Evolutionary conservation across 768 basidiomycete species (phyloP), one percentile per base, ranked within the genome.

Genomic region (Galerina marginata): DNA sequence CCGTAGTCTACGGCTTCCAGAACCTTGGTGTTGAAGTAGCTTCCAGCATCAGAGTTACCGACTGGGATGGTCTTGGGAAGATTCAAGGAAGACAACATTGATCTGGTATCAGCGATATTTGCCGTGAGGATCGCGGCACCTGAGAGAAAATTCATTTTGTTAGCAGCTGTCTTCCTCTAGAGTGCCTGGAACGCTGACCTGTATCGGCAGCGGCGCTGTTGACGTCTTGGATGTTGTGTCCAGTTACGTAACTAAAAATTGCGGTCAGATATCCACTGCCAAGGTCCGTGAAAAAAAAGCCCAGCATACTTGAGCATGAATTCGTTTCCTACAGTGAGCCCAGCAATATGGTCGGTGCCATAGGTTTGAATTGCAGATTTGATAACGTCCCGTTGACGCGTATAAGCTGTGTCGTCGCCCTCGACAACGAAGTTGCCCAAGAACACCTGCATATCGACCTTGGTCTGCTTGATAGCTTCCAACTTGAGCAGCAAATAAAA

Each of bases 261-360:
- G 45, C 15, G 23, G 15, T 47, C 29, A 33, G 29, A 25, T 14
- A 26, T 54, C n/a, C 9, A 39, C 16, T 20, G 20, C 20, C 20
- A 20, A 20, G 20, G 26, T 6, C 16, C 44, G 3, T 33, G 23
- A n/a, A 11, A 55, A 45, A 9, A 60, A 25, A 33, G 10, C 12
- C 4, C 10, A 39, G 76, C 82, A 29, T 59, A 89, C 87, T 94
- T 86, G 62, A 95, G 84, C 74, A 94, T 92, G 70, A 86, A 93
- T 75, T 96, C 95, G 70, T 97, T 96, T 16, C 96, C 95, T 45
- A 97, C 95, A 9, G 90, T 95, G 29, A 97, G 68, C 14, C 96
- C 96, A 0, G 76, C 78, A 61, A 99, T 83, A 67, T 95, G 75
- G 59, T 86, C 84, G 1, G 84, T 80, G 42, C 96, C 95, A 71